phyloP scores from a whole-genome alignment of 2,329 filamentous ascomycete genomes.

The Calonectria honghensis region DNA sequence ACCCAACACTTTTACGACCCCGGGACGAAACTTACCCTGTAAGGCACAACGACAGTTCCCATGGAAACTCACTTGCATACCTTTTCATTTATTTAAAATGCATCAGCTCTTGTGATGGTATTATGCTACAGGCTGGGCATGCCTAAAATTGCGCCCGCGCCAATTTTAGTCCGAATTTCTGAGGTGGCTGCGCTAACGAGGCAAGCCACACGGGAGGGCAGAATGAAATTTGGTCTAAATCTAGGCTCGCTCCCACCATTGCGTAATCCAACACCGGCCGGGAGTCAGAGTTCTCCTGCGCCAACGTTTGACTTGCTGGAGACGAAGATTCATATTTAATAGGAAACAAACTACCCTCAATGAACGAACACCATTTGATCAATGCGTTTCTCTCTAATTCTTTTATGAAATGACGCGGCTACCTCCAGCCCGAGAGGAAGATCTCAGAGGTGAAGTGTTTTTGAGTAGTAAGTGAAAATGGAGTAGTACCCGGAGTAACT shows the following conservation, averaged over 20 bases:
- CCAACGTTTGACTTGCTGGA: neutral
- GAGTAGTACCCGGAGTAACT: neutral
- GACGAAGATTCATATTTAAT: neutral
- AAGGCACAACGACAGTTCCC: neutral
- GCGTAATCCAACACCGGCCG: neutral
- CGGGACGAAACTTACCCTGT: neutral
- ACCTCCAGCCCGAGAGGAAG: neutral
- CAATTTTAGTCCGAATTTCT: neutral
- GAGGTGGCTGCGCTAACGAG: neutral
- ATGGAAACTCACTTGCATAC: neutral
- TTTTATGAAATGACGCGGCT: neutral
- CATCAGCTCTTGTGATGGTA: neutral
- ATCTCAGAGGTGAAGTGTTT: neutral
- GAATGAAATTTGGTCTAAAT: neutral
- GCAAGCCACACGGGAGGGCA: neutral
- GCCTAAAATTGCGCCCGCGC: neutral
- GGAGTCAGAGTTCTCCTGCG: neutral
- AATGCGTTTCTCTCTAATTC: no score
- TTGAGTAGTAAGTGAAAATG: neutral
- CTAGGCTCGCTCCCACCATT: neutral
- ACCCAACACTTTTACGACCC: no score
- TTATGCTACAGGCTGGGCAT: neutral
- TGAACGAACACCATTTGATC: fast-evolving
- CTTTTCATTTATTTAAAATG: neutral
- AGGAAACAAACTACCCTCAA: neutral